Conservation (phyloP, 1,284 basidiomycete species). For the Moniliophthora roreri region DNA sequence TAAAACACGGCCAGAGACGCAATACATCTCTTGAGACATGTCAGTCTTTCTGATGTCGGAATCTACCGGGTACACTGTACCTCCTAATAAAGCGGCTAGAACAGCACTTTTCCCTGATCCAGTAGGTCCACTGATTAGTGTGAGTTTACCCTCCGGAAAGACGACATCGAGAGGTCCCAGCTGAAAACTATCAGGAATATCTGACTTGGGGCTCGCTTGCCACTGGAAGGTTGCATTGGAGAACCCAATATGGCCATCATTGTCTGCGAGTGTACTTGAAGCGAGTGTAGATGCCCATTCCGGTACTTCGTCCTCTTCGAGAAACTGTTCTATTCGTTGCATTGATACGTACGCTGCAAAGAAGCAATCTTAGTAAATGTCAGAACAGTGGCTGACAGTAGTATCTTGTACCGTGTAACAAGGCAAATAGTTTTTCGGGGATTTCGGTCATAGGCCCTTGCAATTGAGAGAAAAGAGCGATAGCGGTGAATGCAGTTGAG, state of each 20-base stretch:
- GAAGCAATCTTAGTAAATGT: constrained; percentile 10
- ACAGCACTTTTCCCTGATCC: constrained; percentile 81
- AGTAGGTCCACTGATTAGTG: constrained; percentile 71
- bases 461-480: constrained; percentile 63
- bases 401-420: constrained; percentile 51
- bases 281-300: constrained; percentile 64
- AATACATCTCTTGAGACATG: constrained; percentile 62
- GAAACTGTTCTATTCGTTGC: constrained; percentile 65
- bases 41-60: no score
- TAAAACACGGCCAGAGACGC: constrained; percentile 55
- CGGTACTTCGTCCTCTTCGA: constrained; percentile 63
- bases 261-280: constrained; percentile 11
- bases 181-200: constrained; percentile 38
- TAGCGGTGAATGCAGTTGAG: constrained; percentile 67
- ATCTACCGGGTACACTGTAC: constrained; percentile 41
- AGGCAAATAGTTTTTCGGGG: constrained; percentile 61
- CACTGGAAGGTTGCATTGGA: constrained; percentile 55
- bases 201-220: constrained; percentile 38
- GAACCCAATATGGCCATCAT: constrained; percentile 43
- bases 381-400: not conserved
- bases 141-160: constrained; percentile 61
- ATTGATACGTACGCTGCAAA: constrained; percentile 63
- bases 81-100: constrained; percentile 64
- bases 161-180: constrained; percentile 58
- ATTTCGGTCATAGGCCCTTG: constrained; percentile 65